These are phyloP conservation scores for Wickerhamomyces bisporus DNA, from an alignment of 805 yeast genomes.

Conservation along the genomic window DNA sequence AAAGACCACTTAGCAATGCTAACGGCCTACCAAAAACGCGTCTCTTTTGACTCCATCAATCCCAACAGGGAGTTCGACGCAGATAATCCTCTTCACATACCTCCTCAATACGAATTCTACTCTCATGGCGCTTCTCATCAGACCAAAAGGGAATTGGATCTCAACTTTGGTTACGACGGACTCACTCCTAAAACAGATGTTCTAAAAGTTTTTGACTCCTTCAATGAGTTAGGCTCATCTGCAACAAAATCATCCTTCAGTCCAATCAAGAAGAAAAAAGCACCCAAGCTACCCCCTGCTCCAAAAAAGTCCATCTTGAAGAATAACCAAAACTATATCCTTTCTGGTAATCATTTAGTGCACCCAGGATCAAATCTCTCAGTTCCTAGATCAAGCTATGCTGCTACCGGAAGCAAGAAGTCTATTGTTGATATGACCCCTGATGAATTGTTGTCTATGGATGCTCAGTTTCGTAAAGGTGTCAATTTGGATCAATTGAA, in stretches of 20 bases:
- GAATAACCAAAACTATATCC: background rate
- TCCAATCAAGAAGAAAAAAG: constrained; percentile 7
- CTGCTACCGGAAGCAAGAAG: constrained; percentile 19
- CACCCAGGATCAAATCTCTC: too few relatives aligned
- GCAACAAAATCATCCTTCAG: background rate
- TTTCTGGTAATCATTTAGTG: too few relatives aligned
- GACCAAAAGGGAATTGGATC: constrained; percentile 8
- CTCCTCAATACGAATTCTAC: constrained; percentile 17
- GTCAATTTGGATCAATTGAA: constrained; percentile 15
- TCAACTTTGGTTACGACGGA: constrained; percentile 21
- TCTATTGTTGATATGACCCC: constrained; percentile 23
- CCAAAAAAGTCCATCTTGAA: constrained; percentile 22
- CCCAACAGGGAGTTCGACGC: constrained; percentile 14
- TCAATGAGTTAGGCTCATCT: constrained; percentile 9
- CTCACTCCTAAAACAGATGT: constrained; percentile 14
- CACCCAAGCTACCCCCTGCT: constrained; percentile 23
- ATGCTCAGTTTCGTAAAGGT: constrained; percentile 19
- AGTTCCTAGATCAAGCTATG: too few relatives aligned
- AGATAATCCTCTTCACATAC: constrained; percentile 21
- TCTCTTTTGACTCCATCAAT: constrained; percentile 22
- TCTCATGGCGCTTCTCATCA: too few relatives aligned
- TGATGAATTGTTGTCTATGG: constrained; percentile 23
- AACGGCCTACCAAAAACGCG: constrained; percentile 16
- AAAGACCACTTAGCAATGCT: constrained; percentile 3
- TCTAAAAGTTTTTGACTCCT: constrained; percentile 12